Base-by-base conservation (phyloP, 306 rosid species). In the Quercus wislizeni region DNA sequence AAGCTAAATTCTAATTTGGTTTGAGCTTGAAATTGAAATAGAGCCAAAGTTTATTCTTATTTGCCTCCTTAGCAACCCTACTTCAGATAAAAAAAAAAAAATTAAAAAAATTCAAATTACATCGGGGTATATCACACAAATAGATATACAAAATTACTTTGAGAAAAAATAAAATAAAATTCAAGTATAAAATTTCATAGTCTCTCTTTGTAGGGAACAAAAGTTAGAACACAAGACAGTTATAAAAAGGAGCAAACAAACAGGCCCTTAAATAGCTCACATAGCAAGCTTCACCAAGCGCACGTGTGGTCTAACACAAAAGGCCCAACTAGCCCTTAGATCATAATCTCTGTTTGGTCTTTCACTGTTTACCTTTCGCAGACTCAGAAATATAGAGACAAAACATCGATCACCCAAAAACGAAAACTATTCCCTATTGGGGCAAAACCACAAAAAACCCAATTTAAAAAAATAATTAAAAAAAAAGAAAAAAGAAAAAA, bases 291-390 rank as follows among this genome's bases (percentile, higher is more conserved):
- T 30, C 3, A 10, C 51, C 79, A 57, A 41, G 56, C 75, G 76
- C 84, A 76, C 79, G 79, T 73, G 82, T 68, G 74, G 54, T 75
- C 64, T 20, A 1, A 57, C 28, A 9, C 3, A 35, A 58, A 68
- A 58, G 56, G 84, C 49, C 31, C 25, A 74, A 12, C 21, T 9
- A 28, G 79, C 55, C 59, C 64, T 65, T 9, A 52, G 72, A 25
- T 80, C 51, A 49, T 71, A 71, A 19, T 74, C 86, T 33, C 78
- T 63, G 88, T 82, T 82, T 71, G 81, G 70, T 35, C 71, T 54
- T 56, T 74, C 33, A 8, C 18, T 28, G 30, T 51, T 49, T 28
- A 15, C 61, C 7, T 21, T 54, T 7, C 23, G 5, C 67, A 35
- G 11, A 30, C 17, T 49, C 63, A 27, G 31, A 59, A 76, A 63